Evolutionary conservation across 768 basidiomycete genomes (phyloP).

Genomic region (Leccinum barrowsii): DNA sequence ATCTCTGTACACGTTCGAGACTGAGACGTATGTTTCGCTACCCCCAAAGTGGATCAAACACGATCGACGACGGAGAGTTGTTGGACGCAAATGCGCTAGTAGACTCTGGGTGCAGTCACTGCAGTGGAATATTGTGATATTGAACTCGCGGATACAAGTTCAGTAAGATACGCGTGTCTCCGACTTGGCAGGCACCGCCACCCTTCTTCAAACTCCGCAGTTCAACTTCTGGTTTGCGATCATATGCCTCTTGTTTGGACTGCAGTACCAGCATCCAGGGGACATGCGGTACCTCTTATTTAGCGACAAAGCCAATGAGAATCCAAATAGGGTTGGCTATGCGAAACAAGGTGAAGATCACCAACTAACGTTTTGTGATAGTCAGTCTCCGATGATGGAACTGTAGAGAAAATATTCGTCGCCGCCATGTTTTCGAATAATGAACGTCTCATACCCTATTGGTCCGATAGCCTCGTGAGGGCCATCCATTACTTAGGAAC

Average conservation of each 20-base stretch:
- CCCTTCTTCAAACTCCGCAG: neutral
- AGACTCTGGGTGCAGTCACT: too few relatives aligned
- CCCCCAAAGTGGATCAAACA: conserved; percentile 3
- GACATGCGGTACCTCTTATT: conserved; percentile 12
- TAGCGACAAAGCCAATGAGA: conserved; percentile 9
- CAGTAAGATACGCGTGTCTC: neutral
- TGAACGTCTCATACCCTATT: conserved; percentile 35
- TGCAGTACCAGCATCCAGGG: neutral
- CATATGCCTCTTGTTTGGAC: conserved; percentile 2
- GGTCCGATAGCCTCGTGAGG: conserved; percentile 34
- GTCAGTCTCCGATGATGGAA: neutral
- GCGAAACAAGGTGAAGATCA: conserved; percentile 8
- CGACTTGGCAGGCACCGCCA: neutral
- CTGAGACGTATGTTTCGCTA: conserved; percentile 5
- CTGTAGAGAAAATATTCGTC: conserved; percentile 15
- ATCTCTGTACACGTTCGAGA: neutral
- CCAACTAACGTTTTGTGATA: too few relatives aligned
- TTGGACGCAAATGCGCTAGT: neutral
- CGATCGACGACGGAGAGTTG: neutral
- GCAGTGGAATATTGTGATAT: neutral
- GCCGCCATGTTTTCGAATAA: conserved; percentile 40
- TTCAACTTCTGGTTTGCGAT: conserved; percentile 6
- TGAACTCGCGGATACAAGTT: neutral
- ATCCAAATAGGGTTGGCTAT: conserved; percentile 13
- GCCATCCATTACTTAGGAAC: conserved; percentile 38